Evolutionary conservation across 2,329 filamentous ascomycete genomes (phyloP), one percentile per base, ranked within the genome.

Genomic region (Aphanocladium album): DNA sequence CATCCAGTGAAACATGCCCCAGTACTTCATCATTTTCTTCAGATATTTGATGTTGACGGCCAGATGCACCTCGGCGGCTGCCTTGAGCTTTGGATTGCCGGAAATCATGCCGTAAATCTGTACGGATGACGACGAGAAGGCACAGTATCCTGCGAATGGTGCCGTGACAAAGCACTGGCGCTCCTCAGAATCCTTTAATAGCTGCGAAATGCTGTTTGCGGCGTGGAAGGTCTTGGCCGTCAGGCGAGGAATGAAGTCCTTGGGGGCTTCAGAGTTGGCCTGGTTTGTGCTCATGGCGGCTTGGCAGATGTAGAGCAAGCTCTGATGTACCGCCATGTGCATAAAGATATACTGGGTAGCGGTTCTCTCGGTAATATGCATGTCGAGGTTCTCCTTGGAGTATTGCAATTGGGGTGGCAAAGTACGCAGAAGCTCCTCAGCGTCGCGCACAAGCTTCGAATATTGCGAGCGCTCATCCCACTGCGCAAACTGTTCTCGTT

Each of bases 1-100:
- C 83, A 98, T 93, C 77, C 92, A 97, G 71, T 96, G 91, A 71
- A 98, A 97, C 89, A 97, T 96, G 62, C 93, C 95, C 95, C 95
- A 99, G 69, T 95, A 93, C 62, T 90, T 90, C 79, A 96, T 97
- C 90, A 98, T 96, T 74, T 91, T 95, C 59, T 89, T 89, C 49
- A 99, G 77, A 68, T 95, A 98, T 69, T 89, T 90, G 68, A 98
- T 89, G 65, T 96, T 98, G 65, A 88, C 90, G 1, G 89, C 87
- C 17, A 97, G 79, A 68, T 96, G 93, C 65, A 87, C 86, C 75
- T 96, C 96, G 9, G 91, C 91, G 9, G 85, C 83, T 14, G 84
- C 82, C 71, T 96, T 90, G 54, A 96, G 82, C 12, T 84, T 78
- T 16, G 86, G 78, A 65, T 96, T 93, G 64, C 91, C 90, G 4